Percentiles rank a stretch among this genome's conserved stretches.
Conservation (phyloP, 2,329 filamentous ascomycete species). For the Cercospora sp. region DNA sequence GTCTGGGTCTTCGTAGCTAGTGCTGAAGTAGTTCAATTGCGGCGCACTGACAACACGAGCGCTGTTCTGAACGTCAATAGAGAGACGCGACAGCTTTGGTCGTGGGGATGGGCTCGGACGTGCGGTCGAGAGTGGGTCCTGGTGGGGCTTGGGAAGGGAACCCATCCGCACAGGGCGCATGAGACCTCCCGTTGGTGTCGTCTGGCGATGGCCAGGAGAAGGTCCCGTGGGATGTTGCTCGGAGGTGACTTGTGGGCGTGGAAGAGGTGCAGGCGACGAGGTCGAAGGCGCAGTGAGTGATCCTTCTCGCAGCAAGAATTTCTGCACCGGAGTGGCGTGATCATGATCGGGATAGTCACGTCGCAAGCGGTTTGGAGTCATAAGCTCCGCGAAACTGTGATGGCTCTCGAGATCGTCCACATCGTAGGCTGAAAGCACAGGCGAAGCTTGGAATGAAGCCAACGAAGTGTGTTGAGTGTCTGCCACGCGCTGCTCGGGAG, state of each 20-base stretch:
- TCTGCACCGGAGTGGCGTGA: conserved; percentile 4
- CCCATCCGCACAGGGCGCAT: conserved; percentile 32
- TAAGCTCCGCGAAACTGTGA: conserved; percentile 33
- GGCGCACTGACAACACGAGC: neutral
- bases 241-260: conserved; percentile 20
- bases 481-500: conserved; percentile 5
- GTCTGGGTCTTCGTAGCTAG: neutral
- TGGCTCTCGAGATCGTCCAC: conserved; percentile 33
- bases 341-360: conserved; percentile 3
- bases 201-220: neutral
- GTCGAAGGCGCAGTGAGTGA: conserved; percentile 24
- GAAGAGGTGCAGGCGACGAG: neutral
- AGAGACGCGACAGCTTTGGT: conserved; percentile 18
- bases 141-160: conserved; percentile 33
- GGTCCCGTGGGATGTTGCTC: conserved; percentile 23
- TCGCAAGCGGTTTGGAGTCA: conserved; percentile 30
- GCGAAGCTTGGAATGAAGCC: conserved; percentile 13
- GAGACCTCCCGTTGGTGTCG: conserved; percentile 19
- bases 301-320: conserved; percentile 13
- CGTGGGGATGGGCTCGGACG: conserved; percentile 7
- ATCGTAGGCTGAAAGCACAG: conserved; percentile 22
- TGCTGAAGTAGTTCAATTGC: neutral
- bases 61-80: conserved; percentile 7
- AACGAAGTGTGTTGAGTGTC: conserved; percentile 1
- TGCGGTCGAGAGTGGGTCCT: neutral